Conservation (phyloP, 371 early-diverging fungal species). For the Zychaea mexicana region DNA sequence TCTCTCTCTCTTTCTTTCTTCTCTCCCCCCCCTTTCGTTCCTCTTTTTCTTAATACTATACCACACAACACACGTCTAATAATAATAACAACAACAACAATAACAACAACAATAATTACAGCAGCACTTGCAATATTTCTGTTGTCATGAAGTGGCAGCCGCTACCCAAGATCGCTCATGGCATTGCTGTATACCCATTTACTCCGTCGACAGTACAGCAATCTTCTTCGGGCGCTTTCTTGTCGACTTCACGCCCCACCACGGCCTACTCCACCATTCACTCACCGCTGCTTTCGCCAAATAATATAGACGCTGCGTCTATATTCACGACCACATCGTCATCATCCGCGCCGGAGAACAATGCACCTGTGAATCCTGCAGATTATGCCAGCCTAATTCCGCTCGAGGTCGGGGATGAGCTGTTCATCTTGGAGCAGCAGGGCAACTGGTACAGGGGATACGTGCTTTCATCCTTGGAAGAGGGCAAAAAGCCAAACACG, state of each 20-base stretch:
- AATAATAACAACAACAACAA: background rate
- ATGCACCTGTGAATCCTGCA: conserved; percentile 19
- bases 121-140: too few relatives aligned
- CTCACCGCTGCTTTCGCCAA: conserved; percentile 29
- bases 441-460: conserved; percentile 72
- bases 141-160: conserved; percentile 60
- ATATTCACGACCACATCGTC: conserved; percentile 25
- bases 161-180: conserved; percentile 54
- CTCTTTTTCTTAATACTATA: background rate
- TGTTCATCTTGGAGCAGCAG: conserved; percentile 57
- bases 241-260: conserved; percentile 26
- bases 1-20: background rate
- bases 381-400: conserved; percentile 43
- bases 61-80: background rate
- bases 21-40: background rate
- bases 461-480: conserved; percentile 50
- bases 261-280: conserved; percentile 32
- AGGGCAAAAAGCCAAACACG: conserved; percentile 42
- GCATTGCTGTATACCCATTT: conserved; percentile 54
- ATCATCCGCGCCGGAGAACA: conserved; percentile 26
- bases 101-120: background rate
- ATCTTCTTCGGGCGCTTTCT: conserved; percentile 7
- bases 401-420: conserved; percentile 60
- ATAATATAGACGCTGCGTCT: conserved; percentile 32
- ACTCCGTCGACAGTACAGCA: conserved; percentile 32